phyloP scores from a whole-genome alignment of 768 basidiomycete species.

The Russula lepida region DNA sequence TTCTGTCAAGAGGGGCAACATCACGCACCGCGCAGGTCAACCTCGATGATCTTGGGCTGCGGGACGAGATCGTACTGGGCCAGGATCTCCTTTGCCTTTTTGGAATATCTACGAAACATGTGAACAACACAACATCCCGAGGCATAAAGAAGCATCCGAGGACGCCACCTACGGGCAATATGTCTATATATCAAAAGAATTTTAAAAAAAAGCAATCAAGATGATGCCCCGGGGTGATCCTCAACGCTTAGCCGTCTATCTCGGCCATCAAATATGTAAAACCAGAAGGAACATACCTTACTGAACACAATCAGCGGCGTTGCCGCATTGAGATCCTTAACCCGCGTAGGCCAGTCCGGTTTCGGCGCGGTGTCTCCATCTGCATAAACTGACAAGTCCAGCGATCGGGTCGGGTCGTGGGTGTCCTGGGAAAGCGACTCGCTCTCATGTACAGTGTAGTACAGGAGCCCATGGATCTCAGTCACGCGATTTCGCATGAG shows the following conservation, averaged over 20 bases:
- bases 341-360: constrained; percentile 37
- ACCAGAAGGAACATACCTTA: constrained; percentile 42
- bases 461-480: constrained; percentile 66
- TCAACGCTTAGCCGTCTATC: too few relatives aligned
- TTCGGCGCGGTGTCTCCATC: constrained; percentile 31
- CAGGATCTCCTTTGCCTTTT: constrained; percentile 54
- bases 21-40: constrained; percentile 56
- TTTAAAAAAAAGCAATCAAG: neutral
- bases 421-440: constrained; percentile 29
- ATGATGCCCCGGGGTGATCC: too few relatives aligned
- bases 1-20: neutral
- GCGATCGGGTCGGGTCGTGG: constrained; percentile 36
- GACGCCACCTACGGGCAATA: constrained; percentile 61
- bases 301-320: constrained; percentile 73
- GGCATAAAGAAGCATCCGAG: neutral
- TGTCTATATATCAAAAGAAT: constrained; percentile 38
- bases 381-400: constrained; percentile 49
- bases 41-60: constrained; percentile 61
- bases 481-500: constrained; percentile 9
- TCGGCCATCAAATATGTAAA: neutral
- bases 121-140: neutral
- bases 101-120: constrained; percentile 41
- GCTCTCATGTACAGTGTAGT: constrained; percentile 48
- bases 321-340: constrained; percentile 35
- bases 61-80: constrained; percentile 52